phyloP scores from a whole-genome alignment of 768 basidiomycete genomes.

The Macrolepiota fuliginosa region DNA sequence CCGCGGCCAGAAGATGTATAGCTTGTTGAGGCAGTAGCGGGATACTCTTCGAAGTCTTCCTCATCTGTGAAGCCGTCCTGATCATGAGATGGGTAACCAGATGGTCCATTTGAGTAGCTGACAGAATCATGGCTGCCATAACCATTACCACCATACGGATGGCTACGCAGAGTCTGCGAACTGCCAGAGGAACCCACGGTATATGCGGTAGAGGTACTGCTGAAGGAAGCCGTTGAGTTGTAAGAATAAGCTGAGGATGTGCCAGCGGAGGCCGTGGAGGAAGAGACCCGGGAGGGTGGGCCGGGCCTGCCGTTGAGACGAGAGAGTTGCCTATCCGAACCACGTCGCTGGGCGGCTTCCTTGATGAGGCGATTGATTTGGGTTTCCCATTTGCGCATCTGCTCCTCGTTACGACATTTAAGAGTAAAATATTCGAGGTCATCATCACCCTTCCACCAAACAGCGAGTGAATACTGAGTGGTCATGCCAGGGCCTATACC shows the following conservation, averaged over 20 bases:
- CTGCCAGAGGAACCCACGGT: neutral
- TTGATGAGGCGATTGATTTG: slow-evolving; percentile 86
- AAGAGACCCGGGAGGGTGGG: slow-evolving; percentile 2
- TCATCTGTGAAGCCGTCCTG: slow-evolving; percentile 64
- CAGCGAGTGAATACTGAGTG: slow-evolving; percentile 76
- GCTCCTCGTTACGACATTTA: slow-evolving; percentile 89
- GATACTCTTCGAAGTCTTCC: slow-evolving; percentile 77
- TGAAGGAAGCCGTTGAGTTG: slow-evolving; percentile 23
- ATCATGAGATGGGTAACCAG: slow-evolving; percentile 57
- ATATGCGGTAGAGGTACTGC: slow-evolving; percentile 7
- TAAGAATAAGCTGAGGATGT: slow-evolving; percentile 26
- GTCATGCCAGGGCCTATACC: slow-evolving; percentile 45
- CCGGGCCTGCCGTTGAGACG: slow-evolving; percentile 4
- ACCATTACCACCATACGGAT: slow-evolving; percentile 2
- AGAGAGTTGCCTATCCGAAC: slow-evolving; percentile 48
- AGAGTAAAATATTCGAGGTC: slow-evolving; percentile 93
- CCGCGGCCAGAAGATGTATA: slow-evolving; percentile 62
- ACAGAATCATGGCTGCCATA: slow-evolving; percentile 7
- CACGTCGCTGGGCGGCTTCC: slow-evolving; percentile 67
- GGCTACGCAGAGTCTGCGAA: neutral
- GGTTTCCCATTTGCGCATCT: slow-evolving; percentile 89
- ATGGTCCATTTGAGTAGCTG: slow-evolving; percentile 32
- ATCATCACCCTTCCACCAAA: slow-evolving; percentile 95
- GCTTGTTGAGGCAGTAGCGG: slow-evolving; percentile 36
- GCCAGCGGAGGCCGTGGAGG: slow-evolving; percentile 12